A percentile compares a stretch with the other conserved stretches of the same genome.
Conservation (phyloP, 2,329 filamentous ascomycete species). For the Cercospora sp. region DNA sequence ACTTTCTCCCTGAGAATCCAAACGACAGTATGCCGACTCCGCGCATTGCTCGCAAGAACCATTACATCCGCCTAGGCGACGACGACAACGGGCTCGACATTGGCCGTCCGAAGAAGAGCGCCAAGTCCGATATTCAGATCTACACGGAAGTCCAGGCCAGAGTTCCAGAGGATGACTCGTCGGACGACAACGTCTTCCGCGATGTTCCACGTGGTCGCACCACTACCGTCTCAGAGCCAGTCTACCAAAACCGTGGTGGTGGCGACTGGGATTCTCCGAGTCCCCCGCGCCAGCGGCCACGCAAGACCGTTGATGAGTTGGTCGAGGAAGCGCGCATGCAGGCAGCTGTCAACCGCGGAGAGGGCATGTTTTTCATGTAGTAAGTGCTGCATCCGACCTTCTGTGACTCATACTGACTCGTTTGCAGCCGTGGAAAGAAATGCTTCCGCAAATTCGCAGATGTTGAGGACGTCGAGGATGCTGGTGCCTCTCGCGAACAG, state of each 20-base stretch:
- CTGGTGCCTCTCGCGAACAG: conserved; percentile 37
- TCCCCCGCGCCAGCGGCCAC: conserved; percentile 47
- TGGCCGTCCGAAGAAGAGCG: conserved; percentile 45
- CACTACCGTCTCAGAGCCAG: conserved; percentile 38
- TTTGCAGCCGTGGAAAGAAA: conserved; percentile 71
- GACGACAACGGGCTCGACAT: conserved; percentile 60
- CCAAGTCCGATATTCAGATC: conserved; percentile 59
- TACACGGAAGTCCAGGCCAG: conserved; percentile 78
- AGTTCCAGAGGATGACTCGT: conserved; percentile 66
- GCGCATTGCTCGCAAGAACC: conserved; percentile 48
- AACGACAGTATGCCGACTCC: conserved; percentile 61
- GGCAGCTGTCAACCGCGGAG: conserved; percentile 63
- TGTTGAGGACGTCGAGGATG: conserved; percentile 30
- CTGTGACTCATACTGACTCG: conserved; percentile 31
- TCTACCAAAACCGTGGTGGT: conserved; percentile 35
- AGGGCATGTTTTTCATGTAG: conserved; percentile 77
- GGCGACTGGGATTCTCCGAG: conserved; percentile 14
- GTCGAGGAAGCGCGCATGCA: conserved; percentile 56
- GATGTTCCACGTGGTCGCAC: conserved; percentile 37
- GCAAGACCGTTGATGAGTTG: conserved; percentile 59
- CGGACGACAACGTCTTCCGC: conserved; percentile 71
- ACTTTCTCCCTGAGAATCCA: conserved; percentile 60
- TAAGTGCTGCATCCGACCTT: conserved; percentile 53
- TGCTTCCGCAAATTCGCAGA: conserved; percentile 68
- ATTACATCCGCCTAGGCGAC: conserved; percentile 51